A percentile compares a stretch with the other conserved stretches of the same genome.
These are phyloP conservation scores for Ramaria sp. DNA, from an alignment of 768 basidiomycete genomes.

Conservation along the genomic window DNA sequence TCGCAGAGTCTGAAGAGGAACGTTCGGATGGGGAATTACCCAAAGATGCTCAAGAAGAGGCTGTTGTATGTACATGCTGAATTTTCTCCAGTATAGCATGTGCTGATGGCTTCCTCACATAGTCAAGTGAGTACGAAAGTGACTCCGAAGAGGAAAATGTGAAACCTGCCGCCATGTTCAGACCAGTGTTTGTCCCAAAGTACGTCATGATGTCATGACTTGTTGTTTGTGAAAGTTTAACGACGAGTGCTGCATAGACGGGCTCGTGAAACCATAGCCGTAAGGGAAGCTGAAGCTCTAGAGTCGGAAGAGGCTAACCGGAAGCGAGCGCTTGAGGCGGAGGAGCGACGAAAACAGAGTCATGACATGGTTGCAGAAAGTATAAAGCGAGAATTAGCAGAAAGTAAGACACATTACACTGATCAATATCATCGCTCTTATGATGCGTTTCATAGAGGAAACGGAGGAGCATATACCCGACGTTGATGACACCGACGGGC, in stretches of 20 bases:
- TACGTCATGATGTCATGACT: slow-evolving; percentile 26
- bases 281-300: slow-evolving; percentile 53
- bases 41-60: slow-evolving; percentile 22
- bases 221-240: slow-evolving; percentile 7
- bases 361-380: slow-evolving; percentile 92
- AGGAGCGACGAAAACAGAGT: slow-evolving; percentile 78
- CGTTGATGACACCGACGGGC: slow-evolving; percentile 89
- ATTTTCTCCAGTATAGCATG: background rate
- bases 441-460: slow-evolving; percentile 50
- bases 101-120: slow-evolving; percentile 11
- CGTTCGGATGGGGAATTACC: slow-evolving; percentile 40
- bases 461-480: slow-evolving; percentile 76
- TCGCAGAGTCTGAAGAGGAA: slow-evolving; percentile 32
- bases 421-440: background rate
- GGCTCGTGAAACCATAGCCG: slow-evolving; percentile 60
- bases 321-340: slow-evolving; percentile 63
- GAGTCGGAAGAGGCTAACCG: slow-evolving; percentile 68
- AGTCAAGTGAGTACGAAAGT: slow-evolving; percentile 85
- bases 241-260: slow-evolving; percentile 35
- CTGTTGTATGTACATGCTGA: slow-evolving; percentile 14
- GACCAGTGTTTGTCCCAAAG: slow-evolving; percentile 96
- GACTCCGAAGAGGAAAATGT: slow-evolving; percentile 69
- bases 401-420: slow-evolving; percentile 48
- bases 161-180: slow-evolving; percentile 63
- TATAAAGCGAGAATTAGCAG: slow-evolving; percentile 81